A percentile compares a stretch with the other conserved stretches of the same genome.
phyloP scores from a whole-genome alignment of 306 rosid species.

The Oemleria cerasiformis region DNA sequence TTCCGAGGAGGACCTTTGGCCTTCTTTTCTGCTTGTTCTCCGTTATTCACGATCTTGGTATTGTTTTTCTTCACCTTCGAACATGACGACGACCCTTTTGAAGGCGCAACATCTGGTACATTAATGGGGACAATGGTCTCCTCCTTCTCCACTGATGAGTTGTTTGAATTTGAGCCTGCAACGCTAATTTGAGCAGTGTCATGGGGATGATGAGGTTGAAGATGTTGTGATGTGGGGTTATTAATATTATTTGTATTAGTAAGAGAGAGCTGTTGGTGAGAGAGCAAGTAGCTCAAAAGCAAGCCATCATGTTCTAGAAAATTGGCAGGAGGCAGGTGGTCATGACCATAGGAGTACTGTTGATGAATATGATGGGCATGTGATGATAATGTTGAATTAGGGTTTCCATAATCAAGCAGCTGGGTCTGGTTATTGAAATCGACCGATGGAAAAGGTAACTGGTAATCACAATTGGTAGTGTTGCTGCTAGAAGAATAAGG shows the following conservation, averaged over 20 bases:
- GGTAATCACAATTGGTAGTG: background rate
- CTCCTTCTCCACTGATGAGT: background rate
- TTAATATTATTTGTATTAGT: background rate
- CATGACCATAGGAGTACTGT: background rate
- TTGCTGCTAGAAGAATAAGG: conserved; percentile 17
- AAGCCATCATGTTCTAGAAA: conserved; percentile 36
- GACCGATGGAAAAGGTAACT: conserved; percentile 4
- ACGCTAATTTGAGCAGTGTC: conserved; percentile 2
- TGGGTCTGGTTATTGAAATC: background rate
- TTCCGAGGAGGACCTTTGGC: conserved; percentile 21
- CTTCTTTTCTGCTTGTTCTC: conserved; percentile 8
- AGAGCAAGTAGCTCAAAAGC: conserved; percentile 33
- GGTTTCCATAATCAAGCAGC: conserved; percentile 10
- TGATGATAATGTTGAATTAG: background rate
- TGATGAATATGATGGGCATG: background rate
- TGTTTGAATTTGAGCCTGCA: conserved; percentile 8
- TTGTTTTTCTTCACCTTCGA: background rate
- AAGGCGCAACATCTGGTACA: no score
- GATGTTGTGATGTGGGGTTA: background rate
- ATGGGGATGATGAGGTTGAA: background rate
- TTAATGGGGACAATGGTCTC: no score
- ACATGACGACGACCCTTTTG: background rate
- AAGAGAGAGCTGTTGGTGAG: conserved; percentile 34
- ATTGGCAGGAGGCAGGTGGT: background rate
- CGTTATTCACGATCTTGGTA: background rate